A percentile compares a stretch with the other conserved stretches of the same genome.
Conservation (phyloP, 257 asterid species). For the Solanum chilense region DNA sequence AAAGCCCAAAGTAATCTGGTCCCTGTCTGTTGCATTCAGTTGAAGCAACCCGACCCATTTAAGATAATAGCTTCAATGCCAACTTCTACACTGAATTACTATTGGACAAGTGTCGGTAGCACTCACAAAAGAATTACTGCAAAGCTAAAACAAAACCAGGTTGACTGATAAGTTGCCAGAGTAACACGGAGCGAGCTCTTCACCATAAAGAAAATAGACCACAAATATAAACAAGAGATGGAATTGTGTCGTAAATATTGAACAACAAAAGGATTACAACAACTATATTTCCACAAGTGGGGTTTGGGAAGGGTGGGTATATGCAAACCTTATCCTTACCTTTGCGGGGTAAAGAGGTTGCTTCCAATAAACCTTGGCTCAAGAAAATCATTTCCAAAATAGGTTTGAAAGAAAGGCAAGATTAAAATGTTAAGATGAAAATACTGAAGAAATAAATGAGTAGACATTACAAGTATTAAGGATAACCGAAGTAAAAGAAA, state of each 20-base stretch:
- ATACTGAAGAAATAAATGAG: background rate
- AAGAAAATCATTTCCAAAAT: background rate
- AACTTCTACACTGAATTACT: background rate
- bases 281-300: background rate
- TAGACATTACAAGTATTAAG: background rate
- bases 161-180: background rate
- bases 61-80: background rate
- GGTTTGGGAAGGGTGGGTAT: background rate
- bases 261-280: background rate
- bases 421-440: background rate
- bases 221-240: background rate
- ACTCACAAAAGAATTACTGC: background rate
- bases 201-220: background rate
- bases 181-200: background rate
- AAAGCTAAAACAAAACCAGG: background rate
- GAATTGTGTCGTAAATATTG: background rate
- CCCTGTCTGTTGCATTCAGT: conserved; percentile 14
- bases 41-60: conserved; percentile 7
- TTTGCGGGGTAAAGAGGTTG: background rate
- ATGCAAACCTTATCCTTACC: background rate
- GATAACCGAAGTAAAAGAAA: background rate
- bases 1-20: conserved; percentile 67
- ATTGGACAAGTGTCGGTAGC: background rate
- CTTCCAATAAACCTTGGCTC: background rate
- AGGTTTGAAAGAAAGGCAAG: background rate